Percentiles rank a stretch among this genome's conserved stretches.
Evolutionary conservation across 352 stramenopile genomes (phyloP).

Genomic region (Pythium utonaiense): DNA sequence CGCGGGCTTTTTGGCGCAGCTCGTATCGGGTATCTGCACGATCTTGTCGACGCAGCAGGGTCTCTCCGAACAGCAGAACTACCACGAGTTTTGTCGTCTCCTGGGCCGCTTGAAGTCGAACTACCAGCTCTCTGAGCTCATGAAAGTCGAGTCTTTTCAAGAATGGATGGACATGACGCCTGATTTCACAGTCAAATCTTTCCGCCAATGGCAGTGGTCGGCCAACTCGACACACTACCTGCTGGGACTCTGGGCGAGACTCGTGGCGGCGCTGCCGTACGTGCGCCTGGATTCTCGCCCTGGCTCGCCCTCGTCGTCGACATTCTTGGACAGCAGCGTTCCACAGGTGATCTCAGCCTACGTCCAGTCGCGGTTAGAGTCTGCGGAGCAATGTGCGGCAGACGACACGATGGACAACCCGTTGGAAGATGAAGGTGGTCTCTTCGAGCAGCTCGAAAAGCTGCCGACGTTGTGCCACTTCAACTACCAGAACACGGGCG

Average conservation of each 20-base stretch:
- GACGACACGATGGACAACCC: constrained; percentile 95
- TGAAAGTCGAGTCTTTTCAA: constrained; percentile 95
- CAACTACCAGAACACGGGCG: constrained; percentile 91
- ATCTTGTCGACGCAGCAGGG: constrained; percentile 94
- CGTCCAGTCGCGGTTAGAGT: constrained; percentile 94
- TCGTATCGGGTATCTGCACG: constrained; percentile 92
- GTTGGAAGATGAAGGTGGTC: constrained; percentile 94
- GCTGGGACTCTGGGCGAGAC: constrained; percentile 93
- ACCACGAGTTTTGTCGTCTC: constrained; percentile 98
- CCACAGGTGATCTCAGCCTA: constrained; percentile 94
- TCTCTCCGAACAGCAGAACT: constrained; percentile 98
- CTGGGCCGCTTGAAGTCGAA: constrained; percentile 97
- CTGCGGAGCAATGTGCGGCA: constrained; percentile 90
- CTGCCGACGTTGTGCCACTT: constrained; percentile 96
- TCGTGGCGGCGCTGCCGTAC: constrained; percentile 96
- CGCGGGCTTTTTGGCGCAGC: constrained; percentile 89
- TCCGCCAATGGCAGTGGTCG: constrained; percentile 95
- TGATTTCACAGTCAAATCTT: constrained; percentile 96
- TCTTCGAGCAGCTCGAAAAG: constrained; percentile 97
- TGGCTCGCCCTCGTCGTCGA: constrained; percentile 49
- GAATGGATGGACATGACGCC: constrained; percentile 97
- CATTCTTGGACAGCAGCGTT: constrained; percentile 70
- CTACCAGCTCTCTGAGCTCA: constrained; percentile 97
- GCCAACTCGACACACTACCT: constrained; percentile 97
- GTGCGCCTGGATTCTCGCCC: constrained; percentile 76